phyloP scores from a whole-genome alignment of 768 basidiomycete genomes.

The Phanerochaete sordida region DNA sequence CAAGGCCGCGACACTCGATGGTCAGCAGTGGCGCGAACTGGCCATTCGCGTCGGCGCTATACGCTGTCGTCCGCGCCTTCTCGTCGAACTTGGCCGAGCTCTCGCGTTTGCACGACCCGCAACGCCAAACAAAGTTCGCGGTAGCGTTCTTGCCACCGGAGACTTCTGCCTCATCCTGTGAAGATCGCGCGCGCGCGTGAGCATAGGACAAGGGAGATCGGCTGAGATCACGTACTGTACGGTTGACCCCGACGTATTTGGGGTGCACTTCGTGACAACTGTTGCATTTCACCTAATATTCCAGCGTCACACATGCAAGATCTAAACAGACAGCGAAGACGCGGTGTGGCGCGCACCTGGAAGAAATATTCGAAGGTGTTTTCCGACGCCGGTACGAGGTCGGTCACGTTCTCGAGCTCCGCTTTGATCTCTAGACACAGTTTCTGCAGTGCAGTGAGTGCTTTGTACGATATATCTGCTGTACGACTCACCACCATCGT shows the following conservation, averaged over 20 bases:
- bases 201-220: neutral
- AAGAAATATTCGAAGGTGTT: constrained; percentile 72
- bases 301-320: neutral
- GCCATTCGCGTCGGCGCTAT: constrained; percentile 55
- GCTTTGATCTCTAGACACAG: constrained; percentile 71
- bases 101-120: constrained; percentile 74
- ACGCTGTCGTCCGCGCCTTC: constrained; percentile 45
- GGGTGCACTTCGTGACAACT: constrained; percentile 77
- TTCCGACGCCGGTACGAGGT: constrained; percentile 58
- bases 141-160: constrained; percentile 61
- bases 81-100: constrained; percentile 77
- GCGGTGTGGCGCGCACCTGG: constrained; percentile 42
- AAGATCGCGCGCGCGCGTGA: neutral
- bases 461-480: too few species aligned
- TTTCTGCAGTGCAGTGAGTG: too few species aligned
- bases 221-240: constrained; percentile 39
- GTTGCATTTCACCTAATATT: constrained; percentile 65
- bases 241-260: constrained; percentile 70
- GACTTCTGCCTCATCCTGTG: constrained; percentile 64
- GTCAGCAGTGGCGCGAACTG: constrained; percentile 62
- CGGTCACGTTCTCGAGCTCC: constrained; percentile 75
- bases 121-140: constrained; percentile 82
- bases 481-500: constrained; percentile 58
- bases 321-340: constrained; percentile 1
- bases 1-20: constrained; percentile 85